Conservation (phyloP, 2,329 filamentous ascomycete species). For the Aureobasidium sp. region DNA sequence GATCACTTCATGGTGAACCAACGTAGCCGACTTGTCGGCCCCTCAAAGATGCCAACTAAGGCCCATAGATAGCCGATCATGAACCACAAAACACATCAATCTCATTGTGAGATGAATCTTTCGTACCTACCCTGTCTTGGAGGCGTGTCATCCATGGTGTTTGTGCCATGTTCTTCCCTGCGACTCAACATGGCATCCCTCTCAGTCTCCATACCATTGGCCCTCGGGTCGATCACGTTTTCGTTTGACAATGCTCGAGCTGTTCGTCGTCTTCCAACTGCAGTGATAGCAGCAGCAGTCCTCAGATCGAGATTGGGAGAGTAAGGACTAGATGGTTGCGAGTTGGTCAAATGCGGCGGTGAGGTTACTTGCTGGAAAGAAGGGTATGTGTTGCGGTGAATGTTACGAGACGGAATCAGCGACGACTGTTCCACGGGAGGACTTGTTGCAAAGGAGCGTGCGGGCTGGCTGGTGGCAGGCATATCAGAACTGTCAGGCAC, state of each 20-base stretch:
- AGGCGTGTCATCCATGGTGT: constrained; percentile 24
- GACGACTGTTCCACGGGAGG: not conserved
- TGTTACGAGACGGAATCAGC: not conserved
- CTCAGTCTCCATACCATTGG: constrained; percentile 22
- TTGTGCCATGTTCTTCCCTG: constrained; percentile 15
- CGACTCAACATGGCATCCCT: constrained; percentile 21
- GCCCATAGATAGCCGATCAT: too few relatives aligned
- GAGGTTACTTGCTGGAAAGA: not conserved
- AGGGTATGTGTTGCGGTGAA: constrained; percentile 19
- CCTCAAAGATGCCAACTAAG: too few relatives aligned
- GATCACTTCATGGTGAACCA: too few relatives aligned
- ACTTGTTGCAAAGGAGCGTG: not conserved
- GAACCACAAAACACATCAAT: too few relatives aligned
- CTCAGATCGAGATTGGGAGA: constrained; percentile 5
- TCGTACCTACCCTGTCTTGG: constrained; percentile 27
- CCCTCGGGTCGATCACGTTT: constrained; percentile 22
- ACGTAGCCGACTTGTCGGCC: too few relatives aligned
- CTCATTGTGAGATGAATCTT: constrained; percentile 20
- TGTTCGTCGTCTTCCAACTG: not conserved
- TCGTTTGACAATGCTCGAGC: constrained; percentile 17
- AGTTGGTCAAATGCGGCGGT: not conserved
- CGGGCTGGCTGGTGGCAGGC: not conserved
- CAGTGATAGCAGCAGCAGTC: constrained; percentile 2
- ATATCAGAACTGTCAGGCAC: not conserved
- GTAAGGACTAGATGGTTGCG: not conserved